Base-by-base conservation (phyloP, 345 rosid species). In the Arabidopsis arenosa region DNA sequence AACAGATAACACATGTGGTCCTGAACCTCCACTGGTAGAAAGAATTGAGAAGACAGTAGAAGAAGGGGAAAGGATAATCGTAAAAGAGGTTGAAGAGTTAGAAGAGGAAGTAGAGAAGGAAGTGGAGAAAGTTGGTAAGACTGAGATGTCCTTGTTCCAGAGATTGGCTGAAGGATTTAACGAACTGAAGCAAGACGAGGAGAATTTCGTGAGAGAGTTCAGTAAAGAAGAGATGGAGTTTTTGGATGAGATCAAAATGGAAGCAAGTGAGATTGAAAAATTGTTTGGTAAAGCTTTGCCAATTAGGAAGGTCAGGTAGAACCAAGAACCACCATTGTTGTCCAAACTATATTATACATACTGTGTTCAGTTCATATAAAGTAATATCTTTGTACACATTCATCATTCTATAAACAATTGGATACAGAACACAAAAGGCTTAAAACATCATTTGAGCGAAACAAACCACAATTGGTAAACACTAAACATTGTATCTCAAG, bases 21-120 rank as follows among this genome's bases (percentile, higher is more conserved):
- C 98, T 0, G 97, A 94, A 79, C 96, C 96, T 58, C 93, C 97
- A 6, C 85, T 94, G 1, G 97, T 87, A 33, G 92, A 94, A 73
- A 92, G 98, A 82, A 68, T 92, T 11, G 98, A 94, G 84, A 92
- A 85, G 83, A 90, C 88, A 12, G 98, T 89, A 49, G 98, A 94
- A 81, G 88, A 85, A 86, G 98, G 95, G 0, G 95, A 89, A 80
- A 82, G 71, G 78, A 86, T 45, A 12, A 86, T 94, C 7, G 82
- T 86, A 52, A 85, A 82, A 71, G 97, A 92, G 75, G 92, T 90
- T 0, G 88, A 95, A 69, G 79, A 89, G 84, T 76, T 68, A 4
- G 82, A 79, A 79, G 79, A 53, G 37, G 78, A 74, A 33, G 90
- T 88, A 41, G 74, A 84, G 75, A 86, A 79, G 43, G 76, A 78